Base-by-base conservation (phyloP, 805 yeast species). In the Suhomyces sp. region DNA sequence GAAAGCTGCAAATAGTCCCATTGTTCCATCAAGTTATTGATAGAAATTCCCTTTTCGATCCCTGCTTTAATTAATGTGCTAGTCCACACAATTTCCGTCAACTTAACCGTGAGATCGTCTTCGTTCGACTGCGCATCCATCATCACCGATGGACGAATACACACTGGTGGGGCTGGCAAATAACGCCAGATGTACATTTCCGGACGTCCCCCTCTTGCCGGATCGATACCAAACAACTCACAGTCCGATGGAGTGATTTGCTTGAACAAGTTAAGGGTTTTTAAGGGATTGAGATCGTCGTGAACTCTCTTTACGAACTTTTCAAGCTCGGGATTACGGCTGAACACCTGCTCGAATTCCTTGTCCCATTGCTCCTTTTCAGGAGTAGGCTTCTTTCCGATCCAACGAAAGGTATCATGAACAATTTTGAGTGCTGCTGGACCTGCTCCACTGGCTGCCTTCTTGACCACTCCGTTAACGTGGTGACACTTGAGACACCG, bases 121-220 rank as follows among this genome's bases (percentile, higher is more conserved):
- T 94, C 99, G 70, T 94, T 94, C 17, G 96, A 86, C 29, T 96
- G 94, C 22, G 87, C 83, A 66, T 89, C 91, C 92, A 89, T 90
- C 75, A 85, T 78, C 27, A 94, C 98, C 4, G 98, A 92, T 3
- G 99, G 99, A 59, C 99, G 83, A 51, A 94, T 94, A 78, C 99
- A 94, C 17, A 96, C 97, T 0, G 99, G 99, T 1, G 99, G 99
- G 0, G 98, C 98, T 0, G 99, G 99, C 50, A 94, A 79, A 66
- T 92, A 94, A 64, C 96, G 82, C 99, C 99, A 94, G 39, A 94
- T 83, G 67, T 92, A 94, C 79, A 87, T 89, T 71, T 93, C 98
- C 4, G 98, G 99, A 58, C 97, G 80, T 45, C 97, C 97, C 37
- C 91, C 89, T 59, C 84, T 81, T 3, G 89, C 80, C 0, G 97